Base-by-base conservation (phyloP, 257 asterid genomes). In the Plantago ovata region DNA sequence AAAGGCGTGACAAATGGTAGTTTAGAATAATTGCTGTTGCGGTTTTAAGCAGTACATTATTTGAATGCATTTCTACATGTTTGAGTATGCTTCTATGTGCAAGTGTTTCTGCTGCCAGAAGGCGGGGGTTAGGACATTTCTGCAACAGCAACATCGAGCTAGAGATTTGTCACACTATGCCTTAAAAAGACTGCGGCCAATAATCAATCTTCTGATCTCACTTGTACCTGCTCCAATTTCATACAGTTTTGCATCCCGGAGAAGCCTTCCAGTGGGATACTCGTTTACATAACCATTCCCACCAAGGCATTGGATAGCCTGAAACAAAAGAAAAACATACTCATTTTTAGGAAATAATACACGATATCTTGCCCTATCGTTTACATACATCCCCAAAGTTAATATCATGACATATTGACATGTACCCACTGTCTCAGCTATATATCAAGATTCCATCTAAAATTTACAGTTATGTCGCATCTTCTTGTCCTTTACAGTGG, bases 141-240 rank as follows among this genome's bases (percentile, higher is more conserved):
- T 28, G 56, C 38, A 19, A 47, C 21, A 47, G 20, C 53, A 28
- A 33, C 58, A n/a, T 28, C 1, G 19, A 53, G 23, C 38, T n/a
- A 32, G 22, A 15, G n/a, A 54, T 28, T n/a, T 11, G 14, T 16
- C 63, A 77, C 74, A 76, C 58, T 83, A 84, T 64, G 80, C 88
- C 75, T 78, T 89, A 52, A 86, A 79, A 65, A 93, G 89, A 61
- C 79, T 85, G 3, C 96, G 94, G 7, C 97, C 97, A 28, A 93
- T 86, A 47, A 93, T 79, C 79, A 84, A 65, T 75, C 98, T 72
- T 76, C 97, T 79, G 22, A 93, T 86, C 75, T 93, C 98, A 61
- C 97, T 93, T 10, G 97, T 93, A 67, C 98, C 97, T 16, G 97
- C 98, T 12, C 98, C 98, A 42, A 93, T 89, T 79, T 93, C 98